These are phyloP conservation scores for Cymbidium sinense DNA, from an alignment of 106 monocot species.

Conservation along the genomic window DNA sequence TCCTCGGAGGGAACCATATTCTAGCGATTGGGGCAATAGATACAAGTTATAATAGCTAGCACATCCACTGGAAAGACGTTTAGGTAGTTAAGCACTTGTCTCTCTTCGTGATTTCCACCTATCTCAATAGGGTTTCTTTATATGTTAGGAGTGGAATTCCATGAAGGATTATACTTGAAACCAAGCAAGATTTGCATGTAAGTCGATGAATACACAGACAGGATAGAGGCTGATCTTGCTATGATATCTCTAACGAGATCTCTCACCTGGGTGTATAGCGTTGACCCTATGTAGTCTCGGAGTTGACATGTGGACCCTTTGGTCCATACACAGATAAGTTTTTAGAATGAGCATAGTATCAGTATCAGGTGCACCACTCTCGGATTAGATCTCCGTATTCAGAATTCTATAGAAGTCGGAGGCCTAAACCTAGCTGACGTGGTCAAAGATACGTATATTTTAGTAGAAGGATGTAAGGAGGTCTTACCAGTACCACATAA, in stretches of 20 bases:
- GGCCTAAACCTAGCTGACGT: too few relatives aligned
- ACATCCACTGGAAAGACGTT: slow-evolving; percentile 1
- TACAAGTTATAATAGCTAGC: slow-evolving; percentile 1
- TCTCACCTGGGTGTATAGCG: neutral
- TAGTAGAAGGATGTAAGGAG: too few relatives aligned
- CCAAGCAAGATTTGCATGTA: neutral
- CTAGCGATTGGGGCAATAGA: neutral
- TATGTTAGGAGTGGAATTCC: too few relatives aligned
- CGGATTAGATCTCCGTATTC: too few relatives aligned
- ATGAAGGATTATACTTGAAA: neutral
- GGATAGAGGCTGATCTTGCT: neutral
- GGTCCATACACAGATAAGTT: neutral
- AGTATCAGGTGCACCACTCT: too few relatives aligned
- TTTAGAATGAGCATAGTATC: too few relatives aligned
- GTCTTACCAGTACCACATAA: too few relatives aligned
- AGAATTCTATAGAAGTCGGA: too few relatives aligned
- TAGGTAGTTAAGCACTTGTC: neutral
- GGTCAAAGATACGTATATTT: too few relatives aligned
- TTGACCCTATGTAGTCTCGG: neutral
- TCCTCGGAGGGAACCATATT: neutral
- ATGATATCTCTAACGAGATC: too few relatives aligned
- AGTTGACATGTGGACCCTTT: neutral
- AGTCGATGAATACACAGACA: slow-evolving; percentile 4
- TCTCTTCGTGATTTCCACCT: too few relatives aligned
- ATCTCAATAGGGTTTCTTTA: too few relatives aligned